These are phyloP conservation scores for Lactarius deliciosus DNA, from an alignment of 768 basidiomycete genomes.

Conservation along the genomic window DNA sequence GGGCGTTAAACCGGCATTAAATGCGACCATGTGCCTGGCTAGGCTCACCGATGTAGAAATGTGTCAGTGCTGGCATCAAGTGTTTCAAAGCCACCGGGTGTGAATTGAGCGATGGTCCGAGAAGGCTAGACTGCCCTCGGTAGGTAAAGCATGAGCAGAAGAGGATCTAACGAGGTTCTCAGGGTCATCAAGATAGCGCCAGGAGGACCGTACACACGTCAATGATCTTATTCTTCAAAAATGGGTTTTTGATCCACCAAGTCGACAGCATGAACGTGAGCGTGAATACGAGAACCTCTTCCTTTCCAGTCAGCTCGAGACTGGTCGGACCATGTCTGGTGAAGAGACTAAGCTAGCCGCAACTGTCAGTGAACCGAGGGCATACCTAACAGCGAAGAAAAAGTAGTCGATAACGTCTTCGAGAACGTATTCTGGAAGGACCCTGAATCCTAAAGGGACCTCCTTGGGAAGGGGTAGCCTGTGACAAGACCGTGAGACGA, in stretches of 20 bases:
- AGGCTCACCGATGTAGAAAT: constrained; percentile 87
- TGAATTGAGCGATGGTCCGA: constrained; percentile 80
- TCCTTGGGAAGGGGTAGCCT: constrained; percentile 86
- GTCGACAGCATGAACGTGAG: constrained; percentile 92
- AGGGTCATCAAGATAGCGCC: constrained; percentile 4
- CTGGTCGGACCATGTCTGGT: constrained; percentile 68
- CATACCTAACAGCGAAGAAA: constrained; percentile 79
- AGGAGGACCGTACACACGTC: constrained; percentile 52
- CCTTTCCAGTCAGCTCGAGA: constrained; percentile 80
- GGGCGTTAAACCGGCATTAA: constrained; percentile 8
- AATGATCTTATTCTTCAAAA: constrained; percentile 94
- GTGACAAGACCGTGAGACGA: constrained; percentile 3
- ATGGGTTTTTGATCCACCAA: constrained; percentile 98
- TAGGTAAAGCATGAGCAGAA: constrained; percentile 66
- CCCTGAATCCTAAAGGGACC: constrained; percentile 80
- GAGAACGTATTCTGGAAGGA: constrained; percentile 89
- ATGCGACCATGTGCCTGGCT: no score
- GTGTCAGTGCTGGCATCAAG: constrained; percentile 87
- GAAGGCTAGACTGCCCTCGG: constrained; percentile 70
- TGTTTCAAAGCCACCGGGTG: constrained; percentile 84
- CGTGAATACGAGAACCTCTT: constrained; percentile 81
- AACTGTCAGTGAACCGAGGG: background rate
- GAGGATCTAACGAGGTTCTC: constrained; percentile 50
- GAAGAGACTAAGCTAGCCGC: constrained; percentile 1
- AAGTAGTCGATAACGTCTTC: constrained; percentile 93